phyloP scores from a whole-genome alignment of 768 basidiomycete species.

The Lactarius evosmus region DNA sequence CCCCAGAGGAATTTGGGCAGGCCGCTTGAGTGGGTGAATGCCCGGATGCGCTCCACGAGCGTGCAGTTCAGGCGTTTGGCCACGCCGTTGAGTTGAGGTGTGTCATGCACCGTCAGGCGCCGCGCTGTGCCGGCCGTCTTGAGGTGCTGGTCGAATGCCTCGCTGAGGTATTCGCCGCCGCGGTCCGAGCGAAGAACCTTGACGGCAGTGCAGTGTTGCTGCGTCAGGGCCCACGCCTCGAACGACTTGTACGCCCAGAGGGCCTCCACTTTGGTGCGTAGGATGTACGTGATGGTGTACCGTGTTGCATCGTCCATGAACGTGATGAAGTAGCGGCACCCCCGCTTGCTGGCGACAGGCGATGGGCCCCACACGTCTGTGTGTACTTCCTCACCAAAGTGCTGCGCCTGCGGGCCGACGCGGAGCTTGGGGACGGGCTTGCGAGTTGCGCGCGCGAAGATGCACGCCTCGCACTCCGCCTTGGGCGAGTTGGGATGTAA shows the following conservation, averaged over 20 bases:
- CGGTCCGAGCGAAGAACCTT: no score
- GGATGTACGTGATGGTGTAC: no score
- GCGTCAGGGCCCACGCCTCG: no score
- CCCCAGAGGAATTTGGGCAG: no score
- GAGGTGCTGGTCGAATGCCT: background rate
- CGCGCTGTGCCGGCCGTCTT: background rate
- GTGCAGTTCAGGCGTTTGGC: slow-evolving; percentile 42
- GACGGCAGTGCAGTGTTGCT: no score
- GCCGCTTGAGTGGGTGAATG: background rate
- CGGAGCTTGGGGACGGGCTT: background rate
- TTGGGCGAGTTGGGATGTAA: slow-evolving; percentile 8
- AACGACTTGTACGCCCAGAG: no score
- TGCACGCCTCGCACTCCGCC: slow-evolving; percentile 37
- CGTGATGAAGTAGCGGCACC: no score
- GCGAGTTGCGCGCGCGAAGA: background rate
- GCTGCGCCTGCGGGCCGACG: background rate
- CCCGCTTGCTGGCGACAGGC: no score
- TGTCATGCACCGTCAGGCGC: no score
- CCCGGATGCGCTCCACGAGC: slow-evolving; percentile 33
- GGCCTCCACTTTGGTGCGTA: no score
- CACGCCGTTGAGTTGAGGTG: slow-evolving; percentile 40
- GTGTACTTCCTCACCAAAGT: slow-evolving; percentile 1
- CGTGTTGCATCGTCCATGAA: no score
- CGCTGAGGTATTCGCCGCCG: no score
- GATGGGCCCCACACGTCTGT: slow-evolving; percentile 4